A percentile compares a stretch with the other conserved stretches of the same genome.
Evolutionary conservation across 2,329 filamentous ascomycete genomes (phyloP).

Genomic region (Ceratocystis lukuohia): DNA sequence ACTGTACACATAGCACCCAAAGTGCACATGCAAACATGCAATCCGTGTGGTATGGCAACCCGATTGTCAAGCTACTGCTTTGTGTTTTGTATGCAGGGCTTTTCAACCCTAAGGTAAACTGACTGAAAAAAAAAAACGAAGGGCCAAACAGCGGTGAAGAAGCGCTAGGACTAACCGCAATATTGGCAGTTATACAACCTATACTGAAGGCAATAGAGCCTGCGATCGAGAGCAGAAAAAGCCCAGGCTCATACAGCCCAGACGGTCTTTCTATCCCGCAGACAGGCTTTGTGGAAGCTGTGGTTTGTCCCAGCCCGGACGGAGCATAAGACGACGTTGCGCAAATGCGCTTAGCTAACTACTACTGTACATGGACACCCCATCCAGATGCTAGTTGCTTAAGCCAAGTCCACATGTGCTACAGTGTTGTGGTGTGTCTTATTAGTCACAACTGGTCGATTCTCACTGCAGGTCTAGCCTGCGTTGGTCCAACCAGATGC

Average conservation of each 20-base stretch:
- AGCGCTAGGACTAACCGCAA: too few species aligned
- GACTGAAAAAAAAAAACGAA: not conserved
- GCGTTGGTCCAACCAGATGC: not conserved
- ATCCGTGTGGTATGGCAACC: not conserved
- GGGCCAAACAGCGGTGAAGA: not conserved
- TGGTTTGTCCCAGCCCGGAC: not conserved
- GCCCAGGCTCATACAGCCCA: not conserved
- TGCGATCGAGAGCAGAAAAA: not conserved
- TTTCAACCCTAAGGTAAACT: not conserved
- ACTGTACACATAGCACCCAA: not conserved
- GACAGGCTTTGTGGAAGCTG: not conserved
- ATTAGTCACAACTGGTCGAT: too few species aligned
- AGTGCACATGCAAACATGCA: not conserved
- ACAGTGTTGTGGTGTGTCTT: too few species aligned
- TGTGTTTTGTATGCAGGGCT: not conserved
- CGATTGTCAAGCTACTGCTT: not conserved
- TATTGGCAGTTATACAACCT: too few species aligned
- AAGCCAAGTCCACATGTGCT: too few species aligned
- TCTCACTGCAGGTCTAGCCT: not conserved
- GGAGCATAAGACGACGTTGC: not conserved
- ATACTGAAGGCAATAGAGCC: too few species aligned
- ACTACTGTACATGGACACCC: too few species aligned
- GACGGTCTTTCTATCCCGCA: not conserved
- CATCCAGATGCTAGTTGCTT: too few species aligned
- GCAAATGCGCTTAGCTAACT: too few species aligned